Evolutionary conservation across 2,329 filamentous ascomycete genomes (phyloP), one percentile per base, ranked within the genome.

Genomic region (Fusarium brevicatenulatum): DNA sequence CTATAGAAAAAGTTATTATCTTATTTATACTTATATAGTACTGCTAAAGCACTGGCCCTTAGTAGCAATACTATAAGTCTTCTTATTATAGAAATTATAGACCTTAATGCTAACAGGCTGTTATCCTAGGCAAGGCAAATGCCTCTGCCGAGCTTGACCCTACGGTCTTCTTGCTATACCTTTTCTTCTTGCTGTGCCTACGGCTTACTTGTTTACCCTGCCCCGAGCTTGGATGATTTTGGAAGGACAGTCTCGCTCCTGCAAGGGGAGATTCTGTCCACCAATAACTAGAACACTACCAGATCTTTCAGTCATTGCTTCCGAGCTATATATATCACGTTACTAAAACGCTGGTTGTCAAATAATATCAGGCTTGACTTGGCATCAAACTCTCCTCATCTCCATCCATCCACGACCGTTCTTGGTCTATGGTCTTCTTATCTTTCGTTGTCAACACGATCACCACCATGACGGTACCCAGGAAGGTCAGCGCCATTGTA

Each of bases 281-380:
- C 50, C 23, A 36, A 39, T 21, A 11, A 12, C 13, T 9, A 11
- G 7, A 18, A 30, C 19, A 28, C 9, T 9, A 9, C 2, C 2
- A 5, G 4, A 18, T n/a, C 19, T 16, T n/a, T 3, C 9, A 25
- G 3, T 6, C 15, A 18, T 28, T 5, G 5, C 1, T 34, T 18
- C 23, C 10, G 7, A 25, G 12, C 16, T 5, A 1, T 62, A 62
- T 57, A 57, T 57, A 62, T 62, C 23, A 9, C 9, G 21, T 19
- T 25, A 15, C 9, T 57, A 12, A 7, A 10, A 4, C 39, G 10
- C 58, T 5, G 11, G 21, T 8, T 32, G 21, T 2, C 50, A 4
- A 19, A 13, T 15, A 8, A 8, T 7, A 39, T 9, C 9, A 25
- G 1, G 9, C 4, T 53, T n/a, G 7, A 28, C 19, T 30, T 18